Percentiles rank a stretch among this genome's conserved stretches.
These are phyloP conservation scores for Hanseniaspora singularis DNA, from an alignment of 805 yeast genomes.

Conservation along the genomic window DNA sequence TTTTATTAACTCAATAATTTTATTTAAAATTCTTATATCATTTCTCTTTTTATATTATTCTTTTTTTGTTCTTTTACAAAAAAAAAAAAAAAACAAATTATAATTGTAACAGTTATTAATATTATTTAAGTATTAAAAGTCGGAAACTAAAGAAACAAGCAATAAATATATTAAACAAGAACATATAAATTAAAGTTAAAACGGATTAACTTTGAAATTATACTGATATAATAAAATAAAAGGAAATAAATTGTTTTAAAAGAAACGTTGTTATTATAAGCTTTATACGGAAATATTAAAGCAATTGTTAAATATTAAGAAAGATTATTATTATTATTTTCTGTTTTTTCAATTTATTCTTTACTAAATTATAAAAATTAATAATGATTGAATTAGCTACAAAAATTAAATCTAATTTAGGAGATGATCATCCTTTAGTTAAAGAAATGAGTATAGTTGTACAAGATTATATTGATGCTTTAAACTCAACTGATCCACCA, in stretches of 20 bases:
- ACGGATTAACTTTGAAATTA: not conserved
- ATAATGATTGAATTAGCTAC: slow-evolving; percentile 25
- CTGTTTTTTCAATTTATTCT: not conserved
- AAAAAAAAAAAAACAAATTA: no score
- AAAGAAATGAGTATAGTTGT: slow-evolving; percentile 11
- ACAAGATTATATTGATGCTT: slow-evolving; percentile 8
- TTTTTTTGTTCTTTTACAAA: no score
- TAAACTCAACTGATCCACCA: not conserved
- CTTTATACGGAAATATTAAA: slow-evolving; percentile 1
- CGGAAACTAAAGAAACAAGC: no score
- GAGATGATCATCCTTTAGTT: slow-evolving; percentile 25
- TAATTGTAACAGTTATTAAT: no score
- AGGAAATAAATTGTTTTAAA: not conserved
- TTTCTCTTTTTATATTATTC: no score
- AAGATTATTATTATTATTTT: not conserved
- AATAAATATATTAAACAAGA: no score
- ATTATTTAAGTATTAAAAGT: no score
- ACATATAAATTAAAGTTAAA: no score
- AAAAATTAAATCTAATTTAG: slow-evolving; percentile 23
- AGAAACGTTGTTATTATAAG: not conserved
- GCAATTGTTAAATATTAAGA: not conserved
- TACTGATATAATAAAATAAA: not conserved
- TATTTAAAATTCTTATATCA: no score
- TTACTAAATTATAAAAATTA: not conserved
- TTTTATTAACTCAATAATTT: no score